Percentiles rank a stretch among this genome's conserved stretches.
phyloP scores from a whole-genome alignment of 2,329 filamentous ascomycete species.

The Cladosporium oxysporum region DNA sequence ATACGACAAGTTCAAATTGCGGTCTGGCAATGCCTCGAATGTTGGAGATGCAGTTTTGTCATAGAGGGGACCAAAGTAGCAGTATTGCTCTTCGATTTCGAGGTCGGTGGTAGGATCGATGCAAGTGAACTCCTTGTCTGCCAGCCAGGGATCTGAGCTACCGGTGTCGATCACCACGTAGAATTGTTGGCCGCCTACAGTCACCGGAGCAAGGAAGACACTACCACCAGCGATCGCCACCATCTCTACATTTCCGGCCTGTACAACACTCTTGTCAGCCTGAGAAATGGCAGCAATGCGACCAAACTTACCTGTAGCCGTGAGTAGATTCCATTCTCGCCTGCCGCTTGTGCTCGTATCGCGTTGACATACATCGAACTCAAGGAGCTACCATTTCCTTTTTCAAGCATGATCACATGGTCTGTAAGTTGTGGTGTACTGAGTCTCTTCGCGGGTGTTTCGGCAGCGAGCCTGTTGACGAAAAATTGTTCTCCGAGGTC shows the following conservation, averaged over 20 bases:
- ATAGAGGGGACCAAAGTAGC: slow-evolving; percentile 38
- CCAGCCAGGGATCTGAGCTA: slow-evolving; percentile 51
- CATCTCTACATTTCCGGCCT: slow-evolving; percentile 9
- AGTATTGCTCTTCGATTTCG: slow-evolving; percentile 27
- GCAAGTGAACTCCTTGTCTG: slow-evolving; percentile 34
- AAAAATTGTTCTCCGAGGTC: slow-evolving; percentile 10
- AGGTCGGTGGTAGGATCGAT: slow-evolving; percentile 24
- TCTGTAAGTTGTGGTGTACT: slow-evolving; percentile 7
- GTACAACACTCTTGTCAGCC: not conserved
- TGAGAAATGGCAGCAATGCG: not conserved
- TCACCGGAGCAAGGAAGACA: slow-evolving; percentile 35
- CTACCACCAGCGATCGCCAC: slow-evolving; percentile 30
- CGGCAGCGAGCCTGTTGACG: slow-evolving; percentile 6
- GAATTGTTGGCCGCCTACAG: slow-evolving; percentile 36
- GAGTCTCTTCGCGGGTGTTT: not conserved
- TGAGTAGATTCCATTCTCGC: slow-evolving; percentile 24
- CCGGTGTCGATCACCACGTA: slow-evolving; percentile 50
- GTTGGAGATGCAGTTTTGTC: slow-evolving; percentile 33
- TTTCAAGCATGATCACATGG: slow-evolving; percentile 30
- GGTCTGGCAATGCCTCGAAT: slow-evolving; percentile 41
- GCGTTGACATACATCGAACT: slow-evolving; percentile 33
- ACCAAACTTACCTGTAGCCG: slow-evolving; percentile 31
- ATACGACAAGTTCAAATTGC: slow-evolving; percentile 49
- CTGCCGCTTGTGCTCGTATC: slow-evolving; percentile 26
- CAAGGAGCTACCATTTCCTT: slow-evolving; percentile 25